Conservation (phyloP, 768 basidiomycete genomes). For the Suillus hirtellus region DNA sequence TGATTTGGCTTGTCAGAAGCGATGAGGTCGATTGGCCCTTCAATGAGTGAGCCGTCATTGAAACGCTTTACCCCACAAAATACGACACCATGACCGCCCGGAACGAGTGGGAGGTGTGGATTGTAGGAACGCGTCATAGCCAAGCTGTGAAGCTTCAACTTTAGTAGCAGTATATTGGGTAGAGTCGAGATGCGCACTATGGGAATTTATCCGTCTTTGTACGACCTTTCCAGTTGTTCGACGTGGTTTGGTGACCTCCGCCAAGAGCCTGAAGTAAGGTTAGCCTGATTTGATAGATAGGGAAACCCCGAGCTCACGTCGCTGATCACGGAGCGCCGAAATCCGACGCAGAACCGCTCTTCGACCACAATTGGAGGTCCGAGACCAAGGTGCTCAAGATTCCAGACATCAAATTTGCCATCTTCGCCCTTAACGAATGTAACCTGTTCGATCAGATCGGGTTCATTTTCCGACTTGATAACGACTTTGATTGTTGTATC, state of each 20-base stretch:
- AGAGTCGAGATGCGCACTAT: neutral
- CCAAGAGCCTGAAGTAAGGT: neutral
- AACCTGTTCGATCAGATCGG: neutral
- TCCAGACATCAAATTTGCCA: constrained; percentile 13
- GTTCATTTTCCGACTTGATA: constrained; percentile 14
- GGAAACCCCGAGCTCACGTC: constrained; percentile 10
- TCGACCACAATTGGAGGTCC: constrained; percentile 14
- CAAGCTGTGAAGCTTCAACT: constrained; percentile 4
- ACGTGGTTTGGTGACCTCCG: neutral
- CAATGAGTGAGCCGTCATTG: neutral
- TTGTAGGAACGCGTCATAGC: constrained; percentile 20
- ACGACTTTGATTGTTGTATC: constrained; percentile 2
- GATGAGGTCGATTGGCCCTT: constrained; percentile 18
- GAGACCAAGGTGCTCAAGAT: constrained; percentile 13
- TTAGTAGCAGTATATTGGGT: neutral
- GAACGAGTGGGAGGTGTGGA: constrained; percentile 15
- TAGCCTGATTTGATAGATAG: neutral
- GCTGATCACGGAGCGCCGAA: constrained; percentile 19
- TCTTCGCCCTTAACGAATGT: constrained; percentile 13
- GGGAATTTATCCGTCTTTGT: neutral
- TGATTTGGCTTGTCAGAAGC: constrained; percentile 15
- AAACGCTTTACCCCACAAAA: constrained; percentile 11
- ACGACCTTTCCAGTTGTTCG: constrained; percentile 7
- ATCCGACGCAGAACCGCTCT: constrained; percentile 14
- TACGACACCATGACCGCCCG: constrained; percentile 21